Percentiles rank a stretch among this genome's conserved stretches.
Evolutionary conservation across 2,329 filamentous ascomycete species (phyloP).

Genomic region (Epichloe uncinata): DNA sequence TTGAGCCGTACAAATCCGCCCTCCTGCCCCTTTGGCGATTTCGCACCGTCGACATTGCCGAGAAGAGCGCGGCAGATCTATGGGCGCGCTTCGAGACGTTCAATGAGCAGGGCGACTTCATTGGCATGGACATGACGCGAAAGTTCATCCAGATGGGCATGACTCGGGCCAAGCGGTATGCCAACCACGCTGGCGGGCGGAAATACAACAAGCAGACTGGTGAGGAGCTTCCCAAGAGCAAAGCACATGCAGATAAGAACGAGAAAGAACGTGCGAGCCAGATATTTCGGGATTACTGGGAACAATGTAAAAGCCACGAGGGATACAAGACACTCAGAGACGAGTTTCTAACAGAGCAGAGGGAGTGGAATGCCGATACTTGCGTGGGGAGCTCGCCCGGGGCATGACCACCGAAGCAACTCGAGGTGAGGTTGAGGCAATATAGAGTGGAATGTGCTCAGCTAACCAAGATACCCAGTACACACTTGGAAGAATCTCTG

Average conservation of each 20-base stretch:
- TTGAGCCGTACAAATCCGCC: background rate
- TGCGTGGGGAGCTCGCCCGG: too few relatives aligned
- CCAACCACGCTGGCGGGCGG: background rate
- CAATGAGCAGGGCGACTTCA: background rate
- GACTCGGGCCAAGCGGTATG: background rate
- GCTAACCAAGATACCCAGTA: too few relatives aligned
- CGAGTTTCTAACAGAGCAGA: background rate
- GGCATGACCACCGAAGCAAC: too few relatives aligned
- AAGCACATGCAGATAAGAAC: background rate
- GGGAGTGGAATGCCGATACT: background rate
- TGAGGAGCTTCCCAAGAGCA: background rate
- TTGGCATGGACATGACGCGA: conserved; percentile 1
- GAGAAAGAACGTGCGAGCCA: background rate
- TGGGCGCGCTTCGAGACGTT: background rate
- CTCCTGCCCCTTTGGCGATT: background rate
- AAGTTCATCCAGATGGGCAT: conserved; percentile 2
- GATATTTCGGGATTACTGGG: background rate
- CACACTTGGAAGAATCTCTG: too few relatives aligned
- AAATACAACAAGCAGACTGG: background rate
- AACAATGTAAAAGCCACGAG: background rate
- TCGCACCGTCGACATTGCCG: background rate
- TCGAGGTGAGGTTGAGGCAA: too few relatives aligned
- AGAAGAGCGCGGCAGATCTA: background rate
- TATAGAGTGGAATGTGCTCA: too few relatives aligned
- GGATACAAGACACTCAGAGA: background rate